Evolutionary conservation across 306 rosid species (phyloP).

Genomic region (Clitoria ternatea): DNA sequence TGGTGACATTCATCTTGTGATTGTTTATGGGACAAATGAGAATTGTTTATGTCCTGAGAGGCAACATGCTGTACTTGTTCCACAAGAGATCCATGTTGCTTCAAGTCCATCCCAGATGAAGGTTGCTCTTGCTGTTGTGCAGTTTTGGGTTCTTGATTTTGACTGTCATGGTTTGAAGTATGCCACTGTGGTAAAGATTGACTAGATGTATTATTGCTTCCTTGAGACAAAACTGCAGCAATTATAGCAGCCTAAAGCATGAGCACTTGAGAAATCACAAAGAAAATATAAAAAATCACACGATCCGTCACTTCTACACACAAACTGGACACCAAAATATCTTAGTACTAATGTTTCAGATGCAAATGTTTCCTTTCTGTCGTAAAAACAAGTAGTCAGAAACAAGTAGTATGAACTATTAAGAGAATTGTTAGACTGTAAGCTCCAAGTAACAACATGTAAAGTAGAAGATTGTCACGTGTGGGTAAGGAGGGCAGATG

Average conservation of each 20-base stretch:
- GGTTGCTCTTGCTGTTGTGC: slow-evolving; percentile 43
- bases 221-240: slow-evolving; percentile 43
- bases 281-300: background rate
- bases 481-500: too few species aligned
- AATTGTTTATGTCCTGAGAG: slow-evolving; percentile 35
- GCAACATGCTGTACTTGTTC: slow-evolving; percentile 48
- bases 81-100: slow-evolving; percentile 37
- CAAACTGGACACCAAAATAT: too few species aligned
- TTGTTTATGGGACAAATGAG: slow-evolving; percentile 45
- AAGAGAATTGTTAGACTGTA: too few species aligned
- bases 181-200: slow-evolving; percentile 48
- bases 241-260: background rate
- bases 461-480: too few species aligned
- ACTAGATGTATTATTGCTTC: slow-evolving; percentile 42
- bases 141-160: slow-evolving; percentile 40
- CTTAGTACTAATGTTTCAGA: too few species aligned
- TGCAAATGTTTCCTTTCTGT: too few species aligned
- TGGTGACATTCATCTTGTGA: slow-evolving; percentile 52
- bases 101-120: slow-evolving; percentile 52
- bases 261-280: slow-evolving; percentile 5
- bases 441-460: too few species aligned
- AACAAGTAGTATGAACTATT: too few species aligned
- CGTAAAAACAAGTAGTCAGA: too few species aligned
- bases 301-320: too few species aligned
- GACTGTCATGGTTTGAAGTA: slow-evolving; percentile 36